A percentile compares a stretch with the other conserved stretches of the same genome.
Conservation (phyloP, 305 asterid genomes). For the Fraxinus baroniana region DNA sequence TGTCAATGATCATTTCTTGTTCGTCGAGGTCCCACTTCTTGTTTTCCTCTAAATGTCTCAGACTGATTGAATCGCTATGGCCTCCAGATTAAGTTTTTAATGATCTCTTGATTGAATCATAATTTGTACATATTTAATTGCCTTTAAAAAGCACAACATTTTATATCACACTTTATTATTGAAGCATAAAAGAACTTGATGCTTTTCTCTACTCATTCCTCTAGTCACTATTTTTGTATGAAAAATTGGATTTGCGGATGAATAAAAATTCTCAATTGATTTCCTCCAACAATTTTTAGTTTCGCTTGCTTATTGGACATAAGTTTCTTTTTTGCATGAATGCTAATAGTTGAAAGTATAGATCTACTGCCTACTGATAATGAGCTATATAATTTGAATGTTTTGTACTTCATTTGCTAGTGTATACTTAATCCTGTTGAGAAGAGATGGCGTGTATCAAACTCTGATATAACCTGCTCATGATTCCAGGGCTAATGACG, state of each 20-base stretch:
- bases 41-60: too few relatives aligned
- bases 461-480: neutral
- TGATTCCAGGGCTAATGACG: neutral
- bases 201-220: too few relatives aligned
- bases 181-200: too few relatives aligned
- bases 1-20: neutral
- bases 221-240: neutral
- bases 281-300: neutral
- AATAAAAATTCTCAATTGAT: neutral
- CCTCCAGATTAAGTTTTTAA: too few relatives aligned
- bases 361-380: neutral
- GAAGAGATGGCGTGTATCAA: neutral
- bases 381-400: neutral
- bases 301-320: neutral
- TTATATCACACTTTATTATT: too few relatives aligned
- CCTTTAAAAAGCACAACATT: too few relatives aligned
- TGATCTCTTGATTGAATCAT: too few relatives aligned
- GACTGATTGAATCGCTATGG: too few relatives aligned
- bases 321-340: neutral
- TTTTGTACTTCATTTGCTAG: neutral
- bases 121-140: too few relatives aligned
- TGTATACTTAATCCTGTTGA: neutral
- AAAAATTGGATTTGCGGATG: neutral
- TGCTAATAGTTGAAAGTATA: neutral
- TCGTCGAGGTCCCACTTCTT: neutral